Evolutionary conservation across 352 stramenopile genomes (phyloP).

Genomic region (Phytophthora parvispora): DNA sequence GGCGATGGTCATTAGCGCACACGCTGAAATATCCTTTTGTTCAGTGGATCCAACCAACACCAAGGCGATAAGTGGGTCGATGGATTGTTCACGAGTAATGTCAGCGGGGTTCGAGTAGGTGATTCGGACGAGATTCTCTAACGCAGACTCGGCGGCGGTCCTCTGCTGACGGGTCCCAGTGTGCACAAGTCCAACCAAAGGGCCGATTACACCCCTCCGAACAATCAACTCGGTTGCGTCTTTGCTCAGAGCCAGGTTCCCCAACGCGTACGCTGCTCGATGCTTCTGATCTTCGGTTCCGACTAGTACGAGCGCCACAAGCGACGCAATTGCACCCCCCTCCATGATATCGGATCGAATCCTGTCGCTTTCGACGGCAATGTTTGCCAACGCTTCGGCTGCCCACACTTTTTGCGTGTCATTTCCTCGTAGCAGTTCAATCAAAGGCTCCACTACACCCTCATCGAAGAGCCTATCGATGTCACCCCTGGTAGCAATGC

Average conservation of each 20-base stretch:
- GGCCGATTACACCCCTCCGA: not conserved
- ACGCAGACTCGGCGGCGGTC: not conserved
- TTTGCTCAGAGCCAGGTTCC: not conserved
- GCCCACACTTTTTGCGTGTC: constrained; percentile 4
- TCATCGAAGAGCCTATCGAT: not conserved
- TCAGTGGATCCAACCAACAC: not conserved
- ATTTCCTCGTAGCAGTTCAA: not conserved
- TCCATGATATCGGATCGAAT: not conserved
- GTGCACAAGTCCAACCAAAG: not conserved
- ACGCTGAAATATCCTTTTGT: not conserved
- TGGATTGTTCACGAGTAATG: not conserved
- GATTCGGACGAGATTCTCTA: not conserved
- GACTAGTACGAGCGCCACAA: not conserved
- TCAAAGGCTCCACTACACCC: not conserved
- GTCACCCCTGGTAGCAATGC: not conserved
- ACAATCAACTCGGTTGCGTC: not conserved
- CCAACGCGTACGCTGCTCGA: not conserved
- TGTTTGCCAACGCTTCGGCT: not conserved
- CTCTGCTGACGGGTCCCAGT: not conserved
- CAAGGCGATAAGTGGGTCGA: not conserved
- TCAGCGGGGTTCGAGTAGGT: not conserved
- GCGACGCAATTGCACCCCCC: not conserved
- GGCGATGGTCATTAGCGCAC: not conserved
- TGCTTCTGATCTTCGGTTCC: constrained; percentile 4
- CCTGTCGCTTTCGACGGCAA: not conserved